These are phyloP conservation scores for Blastomyces parvus DNA, from an alignment of 2,329 filamentous ascomycete species.

Conservation along the genomic window DNA sequence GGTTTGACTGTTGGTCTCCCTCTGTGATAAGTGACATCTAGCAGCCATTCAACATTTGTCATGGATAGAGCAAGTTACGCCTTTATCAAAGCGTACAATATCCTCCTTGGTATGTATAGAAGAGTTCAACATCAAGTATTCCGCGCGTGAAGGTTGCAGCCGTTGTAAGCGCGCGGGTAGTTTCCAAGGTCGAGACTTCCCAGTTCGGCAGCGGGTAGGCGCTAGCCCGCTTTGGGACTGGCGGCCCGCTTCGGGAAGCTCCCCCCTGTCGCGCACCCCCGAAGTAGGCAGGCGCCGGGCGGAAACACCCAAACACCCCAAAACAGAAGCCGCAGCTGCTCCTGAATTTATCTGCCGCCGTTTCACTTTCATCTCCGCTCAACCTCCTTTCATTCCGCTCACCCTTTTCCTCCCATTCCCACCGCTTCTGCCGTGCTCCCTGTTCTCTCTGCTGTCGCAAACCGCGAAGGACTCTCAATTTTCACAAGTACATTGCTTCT, in stretches of 20 bases:
- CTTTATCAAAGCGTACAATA: too few species aligned
- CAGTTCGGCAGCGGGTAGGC: not conserved
- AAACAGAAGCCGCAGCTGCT: not conserved
- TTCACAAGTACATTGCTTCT: not conserved
- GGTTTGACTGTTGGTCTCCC: too few species aligned
- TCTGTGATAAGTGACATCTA: too few species aligned
- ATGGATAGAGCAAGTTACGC: too few species aligned
- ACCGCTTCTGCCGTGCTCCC: not conserved
- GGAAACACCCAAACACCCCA: not conserved
- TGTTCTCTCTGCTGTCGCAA: not conserved
- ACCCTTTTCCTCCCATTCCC: not conserved
- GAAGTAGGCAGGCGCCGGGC: not conserved
- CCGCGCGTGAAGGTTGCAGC: not conserved
- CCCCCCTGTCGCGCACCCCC: not conserved
- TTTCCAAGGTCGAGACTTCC: not conserved
- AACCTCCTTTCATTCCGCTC: not conserved
- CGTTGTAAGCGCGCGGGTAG: not conserved
- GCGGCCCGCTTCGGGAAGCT: not conserved
- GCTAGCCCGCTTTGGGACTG: not conserved
- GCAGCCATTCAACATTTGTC: too few species aligned
- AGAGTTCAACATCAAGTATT: too few species aligned
- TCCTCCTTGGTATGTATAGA: too few species aligned
- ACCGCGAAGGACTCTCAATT: not conserved
- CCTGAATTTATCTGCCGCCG: not conserved
- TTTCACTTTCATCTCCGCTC: not conserved